phyloP scores from a whole-genome alignment of 257 asterid species.

The Petunia axillaris region DNA sequence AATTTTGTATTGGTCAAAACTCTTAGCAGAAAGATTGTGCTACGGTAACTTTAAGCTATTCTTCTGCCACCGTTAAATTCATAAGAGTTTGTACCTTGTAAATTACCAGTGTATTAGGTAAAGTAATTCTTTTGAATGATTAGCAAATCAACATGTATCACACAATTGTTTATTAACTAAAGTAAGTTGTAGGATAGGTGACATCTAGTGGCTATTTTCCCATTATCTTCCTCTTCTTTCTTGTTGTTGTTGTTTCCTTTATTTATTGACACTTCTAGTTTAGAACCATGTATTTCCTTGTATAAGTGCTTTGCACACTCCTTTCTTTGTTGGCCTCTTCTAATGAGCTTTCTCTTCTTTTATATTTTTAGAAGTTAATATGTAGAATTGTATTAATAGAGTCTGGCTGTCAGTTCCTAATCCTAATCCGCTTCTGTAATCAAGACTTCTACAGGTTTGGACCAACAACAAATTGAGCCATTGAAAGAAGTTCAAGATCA shows the following conservation, averaged over 20 bases:
- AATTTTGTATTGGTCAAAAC: no score
- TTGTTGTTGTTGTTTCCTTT: constrained; percentile 20
- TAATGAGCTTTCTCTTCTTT: not conserved
- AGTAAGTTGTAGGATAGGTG: not conserved
- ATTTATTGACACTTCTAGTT: not conserved
- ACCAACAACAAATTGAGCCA: constrained; percentile 46
- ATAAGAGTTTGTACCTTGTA: no score
- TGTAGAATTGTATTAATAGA: not conserved
- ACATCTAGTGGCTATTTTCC: not conserved
- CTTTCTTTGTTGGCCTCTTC: not conserved
- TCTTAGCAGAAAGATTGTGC: no score
- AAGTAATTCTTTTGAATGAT: constrained; percentile 4
- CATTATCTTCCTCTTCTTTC: not conserved
- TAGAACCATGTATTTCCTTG: not conserved
- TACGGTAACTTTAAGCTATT: no score
- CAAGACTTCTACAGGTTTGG: constrained; percentile 61
- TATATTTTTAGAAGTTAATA: not conserved
- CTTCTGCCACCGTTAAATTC: no score
- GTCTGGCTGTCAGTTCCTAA: not conserved
- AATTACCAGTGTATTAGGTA: no score
- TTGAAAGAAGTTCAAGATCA: constrained; percentile 56
- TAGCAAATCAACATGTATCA: constrained; percentile 10
- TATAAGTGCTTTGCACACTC: not conserved
- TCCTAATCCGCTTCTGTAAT: constrained; percentile 36
- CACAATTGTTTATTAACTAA: not conserved